Evolutionary conservation across 352 stramenopile genomes (phyloP), one percentile per base, ranked within the genome.

Genomic region (Pseudoperonospora humuli): DNA sequence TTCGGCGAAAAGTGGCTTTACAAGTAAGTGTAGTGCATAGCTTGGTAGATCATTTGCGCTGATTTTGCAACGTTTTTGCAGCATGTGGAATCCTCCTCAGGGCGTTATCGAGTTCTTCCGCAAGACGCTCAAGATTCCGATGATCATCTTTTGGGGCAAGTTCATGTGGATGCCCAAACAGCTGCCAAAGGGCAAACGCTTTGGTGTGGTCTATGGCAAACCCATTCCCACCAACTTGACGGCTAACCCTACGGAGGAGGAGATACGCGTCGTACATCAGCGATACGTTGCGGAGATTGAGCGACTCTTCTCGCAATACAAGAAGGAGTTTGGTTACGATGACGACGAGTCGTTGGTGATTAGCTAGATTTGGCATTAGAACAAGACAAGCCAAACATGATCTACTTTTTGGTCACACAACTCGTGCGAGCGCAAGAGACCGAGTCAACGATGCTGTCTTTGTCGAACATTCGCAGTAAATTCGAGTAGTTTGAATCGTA

Each of bases 1-100:
- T 90, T 90, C 39, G 67, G 67, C 37, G 78, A 90, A 44, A 90
- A 90, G 60, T 87, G 61, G 50, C 64, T 87, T 13, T 87, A 86
- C 65, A 83, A 84, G 68, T 79, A 45, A 35, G 61, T 75, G n/a
- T n/a, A n/a, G n/a, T n/a, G n/a, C n/a, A n/a, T n/a, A n/a, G n/a
- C n/a, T 25, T 39, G 1, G 32, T 31, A 24, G 15, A 6, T 10
- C 14, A n/a, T n/a, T n/a, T n/a, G 11, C 44, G 29, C 32, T 57
- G 43, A 54, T 21, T 7, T 20, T 7, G 35, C 7, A 45, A 15
- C 33, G 14, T 32, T 40, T 13, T 41, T 46, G 23, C 50, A 83
- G 71, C 28, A 65, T 86, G 54, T 87, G 72, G 72, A 83, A 77
- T 21, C 77, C 77, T 36, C 62, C 72, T 7, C 64, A 80, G 56